These are phyloP conservation scores for Aspergillus vadensis DNA, from an alignment of 2,329 filamentous ascomycete species.

Conservation along the genomic window DNA sequence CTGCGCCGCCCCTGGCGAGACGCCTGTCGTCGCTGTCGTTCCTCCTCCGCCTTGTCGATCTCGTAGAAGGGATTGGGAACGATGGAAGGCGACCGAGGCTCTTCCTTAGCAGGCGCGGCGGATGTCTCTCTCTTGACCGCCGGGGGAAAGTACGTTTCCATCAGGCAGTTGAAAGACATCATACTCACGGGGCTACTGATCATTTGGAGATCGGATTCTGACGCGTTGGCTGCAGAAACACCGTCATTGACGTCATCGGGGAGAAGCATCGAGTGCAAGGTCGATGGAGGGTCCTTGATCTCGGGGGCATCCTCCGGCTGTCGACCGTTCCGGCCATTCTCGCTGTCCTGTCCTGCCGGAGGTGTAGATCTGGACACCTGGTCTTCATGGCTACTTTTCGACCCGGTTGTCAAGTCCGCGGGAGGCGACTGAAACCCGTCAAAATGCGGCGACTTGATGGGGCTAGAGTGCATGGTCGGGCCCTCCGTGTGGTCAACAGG, in stretches of 20 bases:
- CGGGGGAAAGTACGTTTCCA: conserved; percentile 11
- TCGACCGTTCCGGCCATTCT: conserved; percentile 4
- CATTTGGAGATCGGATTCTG: conserved; percentile 16
- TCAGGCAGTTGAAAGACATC: conserved; percentile 13
- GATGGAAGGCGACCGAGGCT: conserved; percentile 7
- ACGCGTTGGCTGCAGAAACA: neutral
- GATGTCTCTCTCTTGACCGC: neutral
- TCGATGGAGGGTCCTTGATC: conserved; percentile 6
- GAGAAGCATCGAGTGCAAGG: conserved; percentile 10
- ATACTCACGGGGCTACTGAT: conserved; percentile 18
- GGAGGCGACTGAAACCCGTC: conserved; percentile 20
- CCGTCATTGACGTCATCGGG: conserved; percentile 10
- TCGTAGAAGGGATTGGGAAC: conserved; percentile 39
- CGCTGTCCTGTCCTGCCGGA: neutral
- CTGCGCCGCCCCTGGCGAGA: conserved; percentile 10
- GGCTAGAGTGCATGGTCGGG: conserved; percentile 14
- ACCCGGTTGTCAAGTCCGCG: neutral
- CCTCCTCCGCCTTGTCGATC: conserved; percentile 26
- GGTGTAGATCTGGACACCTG: neutral
- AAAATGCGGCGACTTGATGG: conserved; percentile 24
- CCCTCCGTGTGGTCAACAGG: neutral
- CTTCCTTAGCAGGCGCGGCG: conserved; percentile 5
- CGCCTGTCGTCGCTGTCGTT: conserved; percentile 10
- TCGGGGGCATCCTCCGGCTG: neutral
- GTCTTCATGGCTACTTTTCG: neutral